Conservation (phyloP, 2,329 filamentous ascomycete genomes). For the Fusarium camptoceras region DNA sequence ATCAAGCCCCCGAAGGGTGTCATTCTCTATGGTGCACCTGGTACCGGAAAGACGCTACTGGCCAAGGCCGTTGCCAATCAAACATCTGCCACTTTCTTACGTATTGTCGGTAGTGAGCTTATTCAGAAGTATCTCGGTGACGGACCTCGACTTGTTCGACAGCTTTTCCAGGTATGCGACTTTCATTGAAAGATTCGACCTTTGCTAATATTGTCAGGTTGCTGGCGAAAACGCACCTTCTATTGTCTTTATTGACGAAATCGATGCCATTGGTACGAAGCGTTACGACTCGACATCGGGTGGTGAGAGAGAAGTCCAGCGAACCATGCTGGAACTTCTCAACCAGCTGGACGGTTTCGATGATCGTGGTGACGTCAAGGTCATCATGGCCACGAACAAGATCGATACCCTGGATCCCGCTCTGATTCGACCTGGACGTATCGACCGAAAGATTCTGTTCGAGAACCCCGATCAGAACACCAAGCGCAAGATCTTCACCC, state of each 20-base stretch:
- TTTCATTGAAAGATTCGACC: neutral
- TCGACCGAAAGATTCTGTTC: slow-evolving; percentile 94
- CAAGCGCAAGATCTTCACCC: slow-evolving; percentile 95
- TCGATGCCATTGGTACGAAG: slow-evolving; percentile 98
- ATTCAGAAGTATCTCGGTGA: slow-evolving; percentile 99
- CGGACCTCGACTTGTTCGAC: slow-evolving; percentile 91
- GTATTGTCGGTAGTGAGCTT: slow-evolving; percentile 95
- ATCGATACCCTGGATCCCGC: slow-evolving; percentile 97
- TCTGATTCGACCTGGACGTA: slow-evolving; percentile 95
- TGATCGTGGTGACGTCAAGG: slow-evolving; percentile 98
- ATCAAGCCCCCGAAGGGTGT: slow-evolving; percentile 99
- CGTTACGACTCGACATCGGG: slow-evolving; percentile 98
- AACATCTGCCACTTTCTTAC: slow-evolving; percentile 97
- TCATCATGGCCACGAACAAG: slow-evolving; percentile 99
- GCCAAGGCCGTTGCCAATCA: slow-evolving; percentile 98
- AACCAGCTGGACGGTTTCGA: slow-evolving; percentile 80
- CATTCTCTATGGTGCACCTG: slow-evolving; percentile 96
- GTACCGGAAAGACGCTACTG: slow-evolving; percentile 94
- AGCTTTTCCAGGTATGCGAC: slow-evolving; percentile 82
- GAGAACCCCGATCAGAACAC: slow-evolving; percentile 84
- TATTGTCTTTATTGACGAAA: slow-evolving; percentile 99
- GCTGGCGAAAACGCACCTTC: slow-evolving; percentile 96
- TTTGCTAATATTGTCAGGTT: slow-evolving; percentile 64
- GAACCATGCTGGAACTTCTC: slow-evolving; percentile 52
- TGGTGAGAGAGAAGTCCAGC: slow-evolving; percentile 95